Percentiles rank a stretch among this genome's conserved stretches.
Evolutionary conservation across 2,329 filamentous ascomycete genomes (phyloP).

Genomic region (Aquanectria penicillioides): DNA sequence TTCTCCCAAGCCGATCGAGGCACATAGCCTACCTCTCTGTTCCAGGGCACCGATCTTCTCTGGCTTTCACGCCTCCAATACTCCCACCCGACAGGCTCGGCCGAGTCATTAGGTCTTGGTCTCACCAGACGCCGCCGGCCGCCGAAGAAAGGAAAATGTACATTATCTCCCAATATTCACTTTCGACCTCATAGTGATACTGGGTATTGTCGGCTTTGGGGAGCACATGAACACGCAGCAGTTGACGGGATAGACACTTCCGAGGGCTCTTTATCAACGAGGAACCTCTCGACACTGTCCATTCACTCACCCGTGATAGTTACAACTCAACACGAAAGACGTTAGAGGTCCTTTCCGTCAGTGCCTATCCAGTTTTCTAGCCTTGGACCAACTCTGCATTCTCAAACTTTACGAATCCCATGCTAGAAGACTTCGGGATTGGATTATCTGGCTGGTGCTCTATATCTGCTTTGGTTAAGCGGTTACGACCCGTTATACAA

Average conservation of each 20-base stretch:
- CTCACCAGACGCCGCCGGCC: constrained; percentile 18
- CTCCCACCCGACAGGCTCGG: background rate
- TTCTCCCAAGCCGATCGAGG: background rate
- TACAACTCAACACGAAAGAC: no score
- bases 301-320: no score
- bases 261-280: no score
- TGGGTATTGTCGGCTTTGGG: constrained; percentile 1
- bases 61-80: background rate
- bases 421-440: no score
- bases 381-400: background rate
- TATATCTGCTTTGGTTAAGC: background rate
- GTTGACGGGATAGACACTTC: no score
- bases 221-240: no score
- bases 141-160: constrained; percentile 11
- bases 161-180: background rate
- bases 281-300: no score
- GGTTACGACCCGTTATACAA: background rate
- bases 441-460: no score
- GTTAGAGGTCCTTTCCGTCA: no score
- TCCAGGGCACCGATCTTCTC: background rate
- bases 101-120: background rate
- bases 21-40: background rate
- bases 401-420: background rate
- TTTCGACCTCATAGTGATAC: background rate
- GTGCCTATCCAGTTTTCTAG: no score